A percentile compares a stretch with the other conserved stretches of the same genome.
Evolutionary conservation across 73 alveolate genomes (phyloP).

Genomic region (Tetrahymena thermophila): DNA sequence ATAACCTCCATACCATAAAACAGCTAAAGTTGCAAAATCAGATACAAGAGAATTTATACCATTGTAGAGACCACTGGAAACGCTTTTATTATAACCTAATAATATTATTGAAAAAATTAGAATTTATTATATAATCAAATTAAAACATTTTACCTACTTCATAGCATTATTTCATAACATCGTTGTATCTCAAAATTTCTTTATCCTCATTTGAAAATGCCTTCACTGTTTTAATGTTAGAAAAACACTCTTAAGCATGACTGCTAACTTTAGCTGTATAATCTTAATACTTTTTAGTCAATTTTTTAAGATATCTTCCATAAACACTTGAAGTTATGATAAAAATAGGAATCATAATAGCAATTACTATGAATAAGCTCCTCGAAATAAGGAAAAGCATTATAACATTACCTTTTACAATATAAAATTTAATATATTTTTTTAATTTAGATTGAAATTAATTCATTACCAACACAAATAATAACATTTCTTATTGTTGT

Average conservation of each 20-base stretch:
- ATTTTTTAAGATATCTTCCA: neutral
- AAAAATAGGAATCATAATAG: neutral
- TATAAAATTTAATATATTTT: neutral
- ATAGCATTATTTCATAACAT: constrained; percentile 1
- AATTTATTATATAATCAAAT: neutral
- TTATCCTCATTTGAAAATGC: constrained; percentile 27
- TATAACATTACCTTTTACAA: neutral
- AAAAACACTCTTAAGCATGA: constrained; percentile 13
- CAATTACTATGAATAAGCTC: neutral
- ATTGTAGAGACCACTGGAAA: constrained; percentile 2
- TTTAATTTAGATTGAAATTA: neutral
- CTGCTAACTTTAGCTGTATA: neutral
- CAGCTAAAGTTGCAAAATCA: constrained; percentile 13
- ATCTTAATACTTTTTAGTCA: neutral
- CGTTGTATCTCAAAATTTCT: constrained; percentile 1
- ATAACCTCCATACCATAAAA: constrained; percentile 28
- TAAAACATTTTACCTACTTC: constrained; percentile 14
- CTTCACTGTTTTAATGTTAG: constrained; percentile 15
- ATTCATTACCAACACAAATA: neutral
- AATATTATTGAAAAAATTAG: neutral
- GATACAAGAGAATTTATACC: constrained; percentile 3
- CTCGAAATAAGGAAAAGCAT: neutral
- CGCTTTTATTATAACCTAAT: neutral
- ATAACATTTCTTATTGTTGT: neutral
- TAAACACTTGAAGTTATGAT: neutral